Evolutionary conservation across 2,329 filamentous ascomycete species (phyloP).

Genomic region (Aspergillus texensis): DNA sequence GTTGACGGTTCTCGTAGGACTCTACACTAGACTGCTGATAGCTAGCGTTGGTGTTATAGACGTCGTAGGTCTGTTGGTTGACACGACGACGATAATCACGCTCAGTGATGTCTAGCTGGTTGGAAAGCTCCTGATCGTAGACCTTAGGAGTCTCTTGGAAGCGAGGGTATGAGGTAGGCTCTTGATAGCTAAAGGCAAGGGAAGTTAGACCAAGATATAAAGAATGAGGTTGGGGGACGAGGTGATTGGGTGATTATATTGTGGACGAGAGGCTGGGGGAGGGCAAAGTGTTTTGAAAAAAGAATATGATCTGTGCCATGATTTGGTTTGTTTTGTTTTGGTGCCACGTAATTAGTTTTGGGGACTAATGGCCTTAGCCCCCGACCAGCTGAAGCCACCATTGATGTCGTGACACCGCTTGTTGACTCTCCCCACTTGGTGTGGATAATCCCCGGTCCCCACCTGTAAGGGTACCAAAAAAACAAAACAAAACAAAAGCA

Average conservation of each 20-base stretch:
- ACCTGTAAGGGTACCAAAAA: conserved; percentile 8
- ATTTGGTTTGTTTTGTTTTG: conserved; percentile 25
- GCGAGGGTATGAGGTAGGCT: conserved; percentile 54
- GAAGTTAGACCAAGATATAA: conserved; percentile 30
- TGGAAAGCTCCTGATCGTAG: conserved; percentile 47
- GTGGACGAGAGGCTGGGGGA: conserved; percentile 4
- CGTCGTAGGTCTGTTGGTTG: conserved; percentile 53
- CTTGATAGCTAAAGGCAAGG: conserved; percentile 53
- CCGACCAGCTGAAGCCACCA: conserved; percentile 17
- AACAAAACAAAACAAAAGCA: conserved; percentile 14
- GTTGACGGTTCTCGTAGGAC: conserved; percentile 22
- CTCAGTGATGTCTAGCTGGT: conserved; percentile 56
- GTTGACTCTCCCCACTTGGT: conserved; percentile 26
- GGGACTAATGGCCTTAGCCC: conserved; percentile 23
- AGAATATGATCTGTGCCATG: conserved; percentile 3
- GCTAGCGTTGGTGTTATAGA: conserved; percentile 33
- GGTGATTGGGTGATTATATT: conserved; percentile 15
- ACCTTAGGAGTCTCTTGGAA: conserved; percentile 46
- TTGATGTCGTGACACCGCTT: conserved; percentile 25
- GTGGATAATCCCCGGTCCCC: neutral
- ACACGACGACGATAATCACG: conserved; percentile 68
- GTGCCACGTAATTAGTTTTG: conserved; percentile 28
- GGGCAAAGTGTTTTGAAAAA: conserved; percentile 5
- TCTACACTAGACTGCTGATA: conserved; percentile 19
- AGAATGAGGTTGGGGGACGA: conserved; percentile 16